Base-by-base conservation (phyloP, 306 rosid species). In the Inga laurina region DNA sequence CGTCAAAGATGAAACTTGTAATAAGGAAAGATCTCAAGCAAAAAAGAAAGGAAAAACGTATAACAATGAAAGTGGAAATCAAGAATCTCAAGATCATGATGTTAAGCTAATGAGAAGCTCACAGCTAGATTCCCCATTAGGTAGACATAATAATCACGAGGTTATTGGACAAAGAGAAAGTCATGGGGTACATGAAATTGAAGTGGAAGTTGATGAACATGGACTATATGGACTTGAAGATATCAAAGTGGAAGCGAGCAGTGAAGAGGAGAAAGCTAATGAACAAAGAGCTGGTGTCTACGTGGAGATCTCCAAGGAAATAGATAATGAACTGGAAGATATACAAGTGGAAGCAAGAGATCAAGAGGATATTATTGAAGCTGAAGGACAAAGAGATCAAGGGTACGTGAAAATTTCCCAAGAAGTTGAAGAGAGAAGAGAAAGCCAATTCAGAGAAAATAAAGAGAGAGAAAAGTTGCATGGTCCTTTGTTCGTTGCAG, bases 401-500 rank as follows among this genome's bases (percentile, higher is more conserved):
- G 35, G 14, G 41, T 5, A 13, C 16, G 41, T 64, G 70, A 34
- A 64, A 30, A 34, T 65, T 43, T 65, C 71, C 71, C 71, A 15
- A 14, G 44, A 27, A 13, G 3, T 65, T 32, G 44, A 34, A 22
- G n/a, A 65, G 44, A 7, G 8, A 32, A 65, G 19, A 14, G 43
- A 34, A 32, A 32, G 18, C 43, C 9, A 14, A 65, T 14, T 65
- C 19, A 13, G 32, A 32, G 71, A 30, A 32, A 32, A 15, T 32
- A 22, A 34, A 14, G 71, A 14, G 44, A 14, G 18, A 7, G 2
- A 84, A 79, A 65, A 2, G 44, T 32, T 65, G 21, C 65, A 79
- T 10, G 39, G 65, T 83, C 89, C 95, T 45, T 77, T 85, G 69
- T 75, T 82, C 57, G 27, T 91, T 51, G 90, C 85, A 78, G 92